Conservation (phyloP, 306 rosid species). For the Prunus armeniaca region DNA sequence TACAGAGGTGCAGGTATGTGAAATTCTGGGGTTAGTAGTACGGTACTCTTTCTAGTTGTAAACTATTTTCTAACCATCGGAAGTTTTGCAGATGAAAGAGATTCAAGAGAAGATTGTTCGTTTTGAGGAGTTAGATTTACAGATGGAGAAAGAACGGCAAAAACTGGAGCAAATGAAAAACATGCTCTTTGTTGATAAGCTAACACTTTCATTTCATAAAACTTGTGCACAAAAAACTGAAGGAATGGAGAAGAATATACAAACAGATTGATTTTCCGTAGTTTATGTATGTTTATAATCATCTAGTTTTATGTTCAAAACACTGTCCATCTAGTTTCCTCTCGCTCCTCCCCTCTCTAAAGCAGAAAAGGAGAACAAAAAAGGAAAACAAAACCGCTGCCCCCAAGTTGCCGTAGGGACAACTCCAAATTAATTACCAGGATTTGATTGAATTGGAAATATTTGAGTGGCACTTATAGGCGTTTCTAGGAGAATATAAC, state of each 20-base stretch:
- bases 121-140: too few relatives aligned
- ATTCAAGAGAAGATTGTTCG: too few relatives aligned
- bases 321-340: neutral
- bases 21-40: neutral
- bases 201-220: constrained; percentile 48
- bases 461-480: neutral
- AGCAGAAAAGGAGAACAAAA: too few relatives aligned
- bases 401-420: too few relatives aligned
- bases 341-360: too few relatives aligned
- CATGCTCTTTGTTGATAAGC: constrained; percentile 71
- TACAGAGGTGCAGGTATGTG: constrained; percentile 34
- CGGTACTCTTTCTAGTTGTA: neutral
- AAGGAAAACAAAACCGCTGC: too few relatives aligned
- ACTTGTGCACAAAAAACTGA: constrained; percentile 29
- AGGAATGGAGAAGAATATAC: too few relatives aligned
- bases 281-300: neutral
- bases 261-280: too few relatives aligned
- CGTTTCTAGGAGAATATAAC: too few relatives aligned
- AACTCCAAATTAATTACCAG: neutral
- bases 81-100: constrained; percentile 44
- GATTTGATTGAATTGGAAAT: neutral
- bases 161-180: constrained; percentile 67
- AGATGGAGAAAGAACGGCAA: constrained; percentile 56
- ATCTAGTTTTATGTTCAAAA: neutral
- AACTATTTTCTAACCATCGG: neutral